These are phyloP conservation scores for Agrostemma githago DNA, from an alignment of 148 eudicot genomes.

Conservation along the genomic window DNA sequence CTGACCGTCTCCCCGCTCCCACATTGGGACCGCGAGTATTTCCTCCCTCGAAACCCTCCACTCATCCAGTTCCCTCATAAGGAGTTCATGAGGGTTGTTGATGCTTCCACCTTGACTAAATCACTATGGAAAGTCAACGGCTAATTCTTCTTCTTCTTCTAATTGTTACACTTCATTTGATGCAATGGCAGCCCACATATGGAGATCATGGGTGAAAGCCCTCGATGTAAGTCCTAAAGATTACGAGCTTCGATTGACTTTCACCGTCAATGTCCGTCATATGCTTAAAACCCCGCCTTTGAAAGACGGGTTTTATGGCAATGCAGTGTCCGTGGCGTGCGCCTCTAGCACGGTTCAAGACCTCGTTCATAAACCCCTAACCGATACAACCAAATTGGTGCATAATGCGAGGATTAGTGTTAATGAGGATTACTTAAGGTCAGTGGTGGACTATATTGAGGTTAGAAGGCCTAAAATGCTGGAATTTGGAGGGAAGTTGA, in stretches of 20 bases:
- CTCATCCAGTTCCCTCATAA: conserved; percentile 49
- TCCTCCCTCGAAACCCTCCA: conserved; percentile 72
- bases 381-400: conserved; percentile 42
- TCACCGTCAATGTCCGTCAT: conserved; percentile 69
- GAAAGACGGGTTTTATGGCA: conserved; percentile 83
- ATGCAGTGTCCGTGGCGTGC: conserved; percentile 75
- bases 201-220: conserved; percentile 94
- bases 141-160: conserved; percentile 12
- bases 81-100: conserved; percentile 66
- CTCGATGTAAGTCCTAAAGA: conserved; percentile 64
- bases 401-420: conserved; percentile 55
- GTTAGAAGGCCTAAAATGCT: conserved; percentile 60
- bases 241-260: conserved; percentile 64
- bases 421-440: conserved; percentile 69
- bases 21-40: conserved; percentile 74
- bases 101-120: conserved; percentile 47
- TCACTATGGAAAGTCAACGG: conserved; percentile 50
- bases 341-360: conserved; percentile 49
- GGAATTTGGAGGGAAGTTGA: conserved; percentile 86
- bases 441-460: conserved; percentile 70
- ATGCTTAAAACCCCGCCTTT: conserved; percentile 52
- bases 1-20: conserved; percentile 52
- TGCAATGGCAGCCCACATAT: conserved; percentile 90
- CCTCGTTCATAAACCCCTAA: conserved; percentile 37
- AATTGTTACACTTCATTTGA: conserved; percentile 55